Base-by-base conservation (phyloP, 352 stramenopile genomes). In the Globisporangium nunn region DNA sequence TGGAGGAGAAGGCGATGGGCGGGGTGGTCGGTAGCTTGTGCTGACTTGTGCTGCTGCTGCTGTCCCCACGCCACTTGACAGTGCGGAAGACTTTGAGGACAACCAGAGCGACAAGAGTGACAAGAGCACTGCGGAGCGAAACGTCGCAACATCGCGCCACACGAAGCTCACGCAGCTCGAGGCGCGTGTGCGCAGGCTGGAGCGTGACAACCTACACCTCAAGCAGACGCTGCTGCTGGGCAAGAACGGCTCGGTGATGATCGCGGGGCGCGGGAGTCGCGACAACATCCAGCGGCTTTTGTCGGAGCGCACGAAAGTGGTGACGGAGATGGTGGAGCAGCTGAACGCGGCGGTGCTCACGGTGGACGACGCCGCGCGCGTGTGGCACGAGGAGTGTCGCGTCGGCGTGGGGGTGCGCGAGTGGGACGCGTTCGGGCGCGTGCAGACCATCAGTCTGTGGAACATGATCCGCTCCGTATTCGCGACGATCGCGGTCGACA, bases 381-480 rank as follows among this genome's bases (percentile, higher is more conserved):
- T 91, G 50, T 91, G 81, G 81, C 81, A 91, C 58, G 62, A 83
- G 40, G 62, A 91, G 61, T 91, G 81, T 52, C 78, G 79, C 29
- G 79, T 91, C 23, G 75, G 81, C 49, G 74, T 89, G 1, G 81
- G 81, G 15, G 79, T 91, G 47, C 78, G 78, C n/a, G 81, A 91
- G 61, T 91, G 81, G 81, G 79, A 91, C 59, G 78, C 81, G 18
- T 80, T 83, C 50, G 81, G 81, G 7, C 76, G 70, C 12, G 55
- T 88, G 6, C 54, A 89, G 70, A 84, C 77, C 11, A 91, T 91
- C 64, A 85, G 72, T 62, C 69, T 91, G 15, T 91, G 81, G 81
- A 87, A 84, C 53, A 78, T 91, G 70, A 88, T 91, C 59, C 81
- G 81, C 61, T 91, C 74, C 1, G 72, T 91, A 40, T 89, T 91